Percentiles rank a stretch among this genome's conserved stretches.
These are phyloP conservation scores for Barnettozyma wickerhamii DNA, from an alignment of 805 yeast species.

Conservation along the genomic window DNA sequence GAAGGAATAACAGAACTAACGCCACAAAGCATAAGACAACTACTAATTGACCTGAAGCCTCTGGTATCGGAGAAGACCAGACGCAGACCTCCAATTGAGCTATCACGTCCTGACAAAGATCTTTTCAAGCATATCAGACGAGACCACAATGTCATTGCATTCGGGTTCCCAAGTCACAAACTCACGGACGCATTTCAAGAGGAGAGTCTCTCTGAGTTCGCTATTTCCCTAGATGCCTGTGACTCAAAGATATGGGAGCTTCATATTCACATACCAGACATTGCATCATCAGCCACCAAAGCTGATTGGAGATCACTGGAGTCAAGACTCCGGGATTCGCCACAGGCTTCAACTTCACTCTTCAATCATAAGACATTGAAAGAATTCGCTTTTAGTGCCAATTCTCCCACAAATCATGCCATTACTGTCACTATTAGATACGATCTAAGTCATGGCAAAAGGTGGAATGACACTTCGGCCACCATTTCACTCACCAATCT, in stretches of 20 bases:
- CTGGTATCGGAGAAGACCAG: no score
- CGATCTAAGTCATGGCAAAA: constrained; percentile 1
- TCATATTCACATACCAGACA: constrained; percentile 11
- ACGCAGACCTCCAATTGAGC: background rate
- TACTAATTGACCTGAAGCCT: background rate
- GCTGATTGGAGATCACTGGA: background rate
- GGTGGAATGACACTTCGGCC: constrained; percentile 5
- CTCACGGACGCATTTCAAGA: background rate
- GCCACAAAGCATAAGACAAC: background rate
- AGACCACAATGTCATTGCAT: constrained; percentile 1
- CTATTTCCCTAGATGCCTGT: constrained; percentile 6
- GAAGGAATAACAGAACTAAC: no score
- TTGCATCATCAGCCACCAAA: constrained; percentile 5
- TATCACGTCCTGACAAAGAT: background rate
- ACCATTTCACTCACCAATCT: constrained; percentile 3
- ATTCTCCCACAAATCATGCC: no score
- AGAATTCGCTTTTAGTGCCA: no score
- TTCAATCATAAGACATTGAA: no score
- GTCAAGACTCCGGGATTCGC: constrained; percentile 1
- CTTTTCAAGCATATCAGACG: constrained; percentile 7
- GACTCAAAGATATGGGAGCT: constrained; percentile 5
- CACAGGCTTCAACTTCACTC: no score
- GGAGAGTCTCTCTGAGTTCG: constrained; percentile 7
- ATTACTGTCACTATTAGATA: constrained; percentile 9
- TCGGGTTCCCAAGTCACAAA: constrained; percentile 10